phyloP scores from a whole-genome alignment of 2,329 filamentous ascomycete species.

The Fusarium nygamai region DNA sequence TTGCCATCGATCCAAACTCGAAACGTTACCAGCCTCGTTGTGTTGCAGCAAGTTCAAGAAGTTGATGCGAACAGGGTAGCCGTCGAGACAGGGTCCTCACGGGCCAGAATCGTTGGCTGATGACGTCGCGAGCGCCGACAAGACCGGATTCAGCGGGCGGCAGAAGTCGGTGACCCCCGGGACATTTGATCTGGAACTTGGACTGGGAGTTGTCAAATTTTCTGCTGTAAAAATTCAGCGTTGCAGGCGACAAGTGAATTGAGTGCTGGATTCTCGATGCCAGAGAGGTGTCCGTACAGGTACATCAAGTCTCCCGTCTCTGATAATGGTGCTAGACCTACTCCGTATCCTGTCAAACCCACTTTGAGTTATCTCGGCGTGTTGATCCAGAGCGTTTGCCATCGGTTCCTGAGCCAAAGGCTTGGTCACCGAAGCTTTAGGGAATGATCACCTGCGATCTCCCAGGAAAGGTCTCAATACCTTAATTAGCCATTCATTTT shows the following conservation, averaged over 20 bases:
- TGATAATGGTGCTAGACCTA: background rate
- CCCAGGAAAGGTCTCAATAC: background rate
- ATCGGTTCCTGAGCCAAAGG: constrained; percentile 30
- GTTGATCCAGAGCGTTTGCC: constrained; percentile 6
- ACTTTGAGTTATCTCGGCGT: constrained; percentile 12
- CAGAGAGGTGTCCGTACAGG: constrained; percentile 2
- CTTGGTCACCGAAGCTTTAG: constrained; percentile 8
- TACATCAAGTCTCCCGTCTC: background rate
- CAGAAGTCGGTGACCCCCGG: constrained; percentile 36
- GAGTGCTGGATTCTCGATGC: background rate
- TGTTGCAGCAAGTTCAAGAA: constrained; percentile 11
- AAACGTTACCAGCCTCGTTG: constrained; percentile 4
- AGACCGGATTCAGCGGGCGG: constrained; percentile 26
- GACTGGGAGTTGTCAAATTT: background rate
- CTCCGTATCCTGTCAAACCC: background rate
- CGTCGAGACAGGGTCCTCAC: constrained; percentile 22
- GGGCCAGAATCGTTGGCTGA: constrained; percentile 27
- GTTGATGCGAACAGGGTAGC: constrained; percentile 25
- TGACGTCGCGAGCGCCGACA: constrained; percentile 38
- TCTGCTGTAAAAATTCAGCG: constrained; percentile 25
- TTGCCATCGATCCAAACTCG: background rate
- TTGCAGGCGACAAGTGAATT: constrained; percentile 18
- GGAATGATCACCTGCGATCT: constrained; percentile 24
- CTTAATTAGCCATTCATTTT: background rate
- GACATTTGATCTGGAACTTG: background rate